Percentiles rank a stretch among this genome's conserved stretches.
Conservation (phyloP, 768 basidiomycete genomes). For the Russula vinacea region DNA sequence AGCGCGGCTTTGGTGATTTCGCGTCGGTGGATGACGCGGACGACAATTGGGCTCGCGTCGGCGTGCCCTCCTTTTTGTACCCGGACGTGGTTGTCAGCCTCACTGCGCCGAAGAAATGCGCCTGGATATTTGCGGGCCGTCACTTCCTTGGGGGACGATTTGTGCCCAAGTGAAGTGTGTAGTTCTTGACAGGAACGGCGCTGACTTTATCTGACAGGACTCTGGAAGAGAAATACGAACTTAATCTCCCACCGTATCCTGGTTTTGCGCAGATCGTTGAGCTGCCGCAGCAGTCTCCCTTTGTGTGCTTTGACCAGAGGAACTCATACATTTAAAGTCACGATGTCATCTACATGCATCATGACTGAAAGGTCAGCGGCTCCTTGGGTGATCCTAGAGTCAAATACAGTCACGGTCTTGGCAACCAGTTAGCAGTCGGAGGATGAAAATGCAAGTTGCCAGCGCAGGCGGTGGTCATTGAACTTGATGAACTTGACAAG, state of each 20-base stretch:
- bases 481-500: too few relatives aligned
- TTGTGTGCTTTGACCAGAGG: too few relatives aligned
- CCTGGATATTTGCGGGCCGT: conserved; percentile 65
- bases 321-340: too few relatives aligned
- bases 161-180: conserved; percentile 73
- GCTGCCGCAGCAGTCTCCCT: conserved; percentile 41
- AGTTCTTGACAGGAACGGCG: neutral
- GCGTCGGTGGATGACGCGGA: too few relatives aligned
- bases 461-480: too few relatives aligned
- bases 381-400: neutral
- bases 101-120: conserved; percentile 93
- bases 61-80: conserved; percentile 57
- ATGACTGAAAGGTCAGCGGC: neutral
- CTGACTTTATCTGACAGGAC: conserved; percentile 42
- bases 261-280: conserved; percentile 85
- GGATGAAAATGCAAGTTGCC: too few relatives aligned
- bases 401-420: neutral
- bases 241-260: conserved; percentile 81
- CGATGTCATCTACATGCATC: too few relatives aligned
- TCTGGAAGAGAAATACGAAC: conserved; percentile 66
- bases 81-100: conserved; percentile 84
- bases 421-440: neutral
- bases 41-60: conserved; percentile 30
- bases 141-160: conserved; percentile 97
- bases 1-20: conserved; percentile 55